These are phyloP conservation scores for Aspergillus ostianus DNA, from an alignment of 495 filamentous ascomycete genomes.

Conservation along the genomic window DNA sequence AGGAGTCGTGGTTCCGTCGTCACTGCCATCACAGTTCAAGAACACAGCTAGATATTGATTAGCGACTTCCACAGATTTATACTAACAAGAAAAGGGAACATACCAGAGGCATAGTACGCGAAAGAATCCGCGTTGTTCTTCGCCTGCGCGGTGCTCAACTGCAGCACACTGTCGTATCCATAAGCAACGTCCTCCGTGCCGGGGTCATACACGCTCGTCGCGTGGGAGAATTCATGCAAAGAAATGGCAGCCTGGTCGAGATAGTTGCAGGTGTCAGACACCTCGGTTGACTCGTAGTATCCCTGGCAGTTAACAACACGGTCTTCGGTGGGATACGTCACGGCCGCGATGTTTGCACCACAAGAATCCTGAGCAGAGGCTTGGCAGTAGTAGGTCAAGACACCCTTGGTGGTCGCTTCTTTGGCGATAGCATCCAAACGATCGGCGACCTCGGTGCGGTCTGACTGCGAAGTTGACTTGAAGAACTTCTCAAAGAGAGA, in stretches of 20 bases:
- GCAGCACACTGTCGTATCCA: constrained; percentile 13
- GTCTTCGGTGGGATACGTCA: constrained; percentile 16
- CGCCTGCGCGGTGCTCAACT: constrained; percentile 10
- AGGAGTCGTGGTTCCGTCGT: background rate
- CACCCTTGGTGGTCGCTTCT: constrained; percentile 16
- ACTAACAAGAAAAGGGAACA: background rate
- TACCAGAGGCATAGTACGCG: constrained; percentile 21
- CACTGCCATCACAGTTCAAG: background rate
- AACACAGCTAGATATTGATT: background rate
- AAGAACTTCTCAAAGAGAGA: constrained; percentile 21
- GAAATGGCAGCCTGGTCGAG: constrained; percentile 17
- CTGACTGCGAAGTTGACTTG: constrained; percentile 12
- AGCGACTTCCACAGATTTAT: background rate
- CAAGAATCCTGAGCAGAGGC: constrained; percentile 14
- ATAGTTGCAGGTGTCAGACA: constrained; percentile 11
- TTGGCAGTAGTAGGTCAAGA: constrained; percentile 20
- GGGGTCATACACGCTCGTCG: constrained; percentile 11
- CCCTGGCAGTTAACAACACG: constrained; percentile 22
- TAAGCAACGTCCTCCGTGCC: constrained; percentile 23
- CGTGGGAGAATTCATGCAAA: constrained; percentile 20
- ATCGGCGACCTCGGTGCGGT: constrained; percentile 14
- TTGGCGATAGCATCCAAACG: constrained; percentile 18
- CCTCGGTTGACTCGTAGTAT: constrained; percentile 13
- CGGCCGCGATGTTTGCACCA: constrained; percentile 18
- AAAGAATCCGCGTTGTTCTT: constrained; percentile 17